Conservation (phyloP, 2,329 filamentous ascomycete species). For the Pseudopyricularia javanii region DNA sequence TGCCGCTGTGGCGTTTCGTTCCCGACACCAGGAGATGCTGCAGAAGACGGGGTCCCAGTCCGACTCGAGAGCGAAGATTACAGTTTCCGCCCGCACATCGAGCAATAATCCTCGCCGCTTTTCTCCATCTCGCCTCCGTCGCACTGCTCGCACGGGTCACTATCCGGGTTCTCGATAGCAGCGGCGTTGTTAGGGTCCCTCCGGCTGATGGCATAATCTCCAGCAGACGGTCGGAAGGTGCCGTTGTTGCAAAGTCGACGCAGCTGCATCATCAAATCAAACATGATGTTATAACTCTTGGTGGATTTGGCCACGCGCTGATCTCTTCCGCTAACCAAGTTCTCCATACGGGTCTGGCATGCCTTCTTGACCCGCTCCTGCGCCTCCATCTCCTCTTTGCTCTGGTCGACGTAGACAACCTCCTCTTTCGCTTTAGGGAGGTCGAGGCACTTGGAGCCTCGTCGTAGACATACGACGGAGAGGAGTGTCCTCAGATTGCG, state of each 20-base stretch:
- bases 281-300: slow-evolving; percentile 24
- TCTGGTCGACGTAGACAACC: slow-evolving; percentile 20
- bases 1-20: background rate
- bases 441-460: slow-evolving; percentile 25
- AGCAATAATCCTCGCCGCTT: slow-evolving; percentile 14
- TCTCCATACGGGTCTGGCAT: background rate
- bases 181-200: slow-evolving; percentile 10
- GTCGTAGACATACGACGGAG: slow-evolving; percentile 25
- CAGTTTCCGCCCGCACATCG: slow-evolving; percentile 17
- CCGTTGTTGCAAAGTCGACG: slow-evolving; percentile 34
- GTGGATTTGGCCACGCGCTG: background rate
- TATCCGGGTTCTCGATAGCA: background rate
- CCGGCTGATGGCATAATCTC: slow-evolving; percentile 5
- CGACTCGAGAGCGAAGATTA: background rate
- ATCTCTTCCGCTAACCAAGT: background rate
- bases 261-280: slow-evolving; percentile 21
- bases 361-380: background rate
- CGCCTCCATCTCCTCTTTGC: slow-evolving; percentile 19
- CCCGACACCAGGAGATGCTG: slow-evolving; percentile 12
- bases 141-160: slow-evolving; percentile 4
- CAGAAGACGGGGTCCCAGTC: slow-evolving; percentile 6
- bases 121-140: slow-evolving; percentile 8
- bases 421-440: slow-evolving; percentile 18
- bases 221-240: slow-evolving; percentile 30
- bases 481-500: slow-evolving; percentile 20